These are phyloP conservation scores for Beauveria pseudobassiana DNA, from an alignment of 2,329 filamentous ascomycete genomes.

Conservation along the genomic window DNA sequence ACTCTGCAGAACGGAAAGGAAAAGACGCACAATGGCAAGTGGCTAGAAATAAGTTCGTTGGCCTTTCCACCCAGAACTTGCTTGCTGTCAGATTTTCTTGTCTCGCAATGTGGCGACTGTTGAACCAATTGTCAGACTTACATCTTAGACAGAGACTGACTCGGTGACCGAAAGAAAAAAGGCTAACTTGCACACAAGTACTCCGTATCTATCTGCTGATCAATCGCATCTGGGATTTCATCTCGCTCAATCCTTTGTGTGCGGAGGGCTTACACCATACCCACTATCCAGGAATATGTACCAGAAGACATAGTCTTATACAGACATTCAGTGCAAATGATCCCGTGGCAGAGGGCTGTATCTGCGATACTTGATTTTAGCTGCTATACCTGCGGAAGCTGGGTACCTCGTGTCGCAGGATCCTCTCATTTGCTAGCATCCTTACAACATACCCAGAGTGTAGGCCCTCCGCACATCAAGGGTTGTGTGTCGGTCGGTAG, in stretches of 20 bases:
- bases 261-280: background rate
- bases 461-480: too few species aligned
- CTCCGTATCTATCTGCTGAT: background rate
- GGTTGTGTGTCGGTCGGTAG: too few species aligned
- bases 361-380: too few species aligned
- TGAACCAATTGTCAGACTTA: background rate
- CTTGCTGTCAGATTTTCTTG: background rate
- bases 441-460: too few species aligned
- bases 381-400: too few species aligned
- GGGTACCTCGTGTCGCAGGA: too few species aligned
- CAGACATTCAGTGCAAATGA: too few species aligned
- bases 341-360: too few species aligned
- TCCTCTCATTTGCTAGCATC: too few species aligned
- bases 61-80: background rate
- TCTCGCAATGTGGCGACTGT: background rate
- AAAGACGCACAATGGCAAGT: background rate
- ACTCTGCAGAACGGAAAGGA: background rate
- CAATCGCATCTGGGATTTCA: background rate
- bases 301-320: too few species aligned
- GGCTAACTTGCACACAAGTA: background rate
- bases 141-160: constrained; percentile 1
- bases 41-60: background rate
- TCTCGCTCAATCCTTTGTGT: background rate
- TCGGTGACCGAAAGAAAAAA: background rate
- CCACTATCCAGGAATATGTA: background rate